Percentiles rank a stretch among this genome's conserved stretches.
Evolutionary conservation across 2,329 filamentous ascomycete genomes (phyloP).

Genomic region (Diaporthe sp.): DNA sequence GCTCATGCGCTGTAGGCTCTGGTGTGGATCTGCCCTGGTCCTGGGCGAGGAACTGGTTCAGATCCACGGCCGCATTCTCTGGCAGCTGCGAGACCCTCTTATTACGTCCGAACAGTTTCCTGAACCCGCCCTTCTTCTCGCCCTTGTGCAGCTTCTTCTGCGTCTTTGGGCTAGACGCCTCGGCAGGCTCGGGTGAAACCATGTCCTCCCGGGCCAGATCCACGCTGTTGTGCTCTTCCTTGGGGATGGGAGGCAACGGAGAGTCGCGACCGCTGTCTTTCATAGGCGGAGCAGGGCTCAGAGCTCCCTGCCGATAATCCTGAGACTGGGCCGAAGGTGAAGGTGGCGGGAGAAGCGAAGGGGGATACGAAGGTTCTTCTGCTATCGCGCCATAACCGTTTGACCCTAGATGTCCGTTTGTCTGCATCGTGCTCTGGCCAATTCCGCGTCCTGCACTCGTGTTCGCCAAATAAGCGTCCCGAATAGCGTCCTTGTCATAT

Average conservation of each 20-base stretch:
- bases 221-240: conserved; percentile 47
- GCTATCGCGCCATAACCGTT: conserved; percentile 38
- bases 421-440: conserved; percentile 43
- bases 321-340: conserved; percentile 43
- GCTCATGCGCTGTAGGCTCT: not conserved
- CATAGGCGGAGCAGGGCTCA: conserved; percentile 23
- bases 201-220: conserved; percentile 50
- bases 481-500: conserved; percentile 90
- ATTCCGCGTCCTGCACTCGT: conserved; percentile 75
- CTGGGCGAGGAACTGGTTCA: conserved; percentile 61
- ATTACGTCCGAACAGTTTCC: conserved; percentile 74
- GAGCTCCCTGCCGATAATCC: conserved; percentile 10
- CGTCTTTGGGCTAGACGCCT: conserved; percentile 54
- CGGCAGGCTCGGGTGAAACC: conserved; percentile 51
- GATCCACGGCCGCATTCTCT: conserved; percentile 62
- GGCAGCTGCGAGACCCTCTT: conserved; percentile 67
- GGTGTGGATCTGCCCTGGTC: conserved; percentile 39
- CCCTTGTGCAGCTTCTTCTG: conserved; percentile 48
- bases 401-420: conserved; percentile 46
- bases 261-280: conserved; percentile 46
- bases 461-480: conserved; percentile 86
- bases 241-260: conserved; percentile 52
- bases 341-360: conserved; percentile 42
- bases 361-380: conserved; percentile 52
- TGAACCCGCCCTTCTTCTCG: conserved; percentile 59